Evolutionary conservation across 192 early-diverging fungal species (phyloP), one percentile per base, ranked within the genome.

Genomic region (Backusella liffmaniae): DNA sequence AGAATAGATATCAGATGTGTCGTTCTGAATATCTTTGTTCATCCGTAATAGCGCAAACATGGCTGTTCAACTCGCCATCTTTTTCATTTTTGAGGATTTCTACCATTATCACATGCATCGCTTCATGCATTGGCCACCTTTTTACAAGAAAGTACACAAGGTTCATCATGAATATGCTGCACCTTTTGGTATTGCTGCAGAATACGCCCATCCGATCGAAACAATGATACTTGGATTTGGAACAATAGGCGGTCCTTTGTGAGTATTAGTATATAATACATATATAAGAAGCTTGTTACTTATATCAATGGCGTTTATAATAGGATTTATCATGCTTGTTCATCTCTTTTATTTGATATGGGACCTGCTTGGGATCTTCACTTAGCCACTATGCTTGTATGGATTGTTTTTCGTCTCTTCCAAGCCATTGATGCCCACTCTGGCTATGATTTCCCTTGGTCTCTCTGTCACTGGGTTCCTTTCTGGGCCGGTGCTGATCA

Each of bases 361-460:
- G 36, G 41, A 6, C 41, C 36, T 8, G 67, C 30, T 44, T 95
- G 91, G 90, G 87, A 91, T 66, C 81, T 97, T 59, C 97, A 98
- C 67, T 79, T 96, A 16, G 82, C 94, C 36, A 94, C 93, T 13
- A 91, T 97, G 84, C 84, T 93, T 73, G 77, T 83, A 29, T 98
- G 97, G 97, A 91, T 97, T 71, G 87, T 85, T 32, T 78, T 97
- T 16, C 87, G 94, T 37, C 83, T 96, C 37, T 86, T 94, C 78
- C 93, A 94, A 84, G 90, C 94, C 23, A 88, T 97, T 30, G 96
- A 96, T 76, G 92, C 94, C 56, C 97, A 98, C 80, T 95, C 94
- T 44, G 97, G 97, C 3, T 98, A 96, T 79, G 94, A 97, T 76
- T 98, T 97, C 76, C 97, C 97, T 36, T 97, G 96, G 96, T 94